Evolutionary conservation across 2,329 filamentous ascomycete species (phyloP), one percentile per base, ranked within the genome.

Genomic region (Colletotrichum cuscutae): DNA sequence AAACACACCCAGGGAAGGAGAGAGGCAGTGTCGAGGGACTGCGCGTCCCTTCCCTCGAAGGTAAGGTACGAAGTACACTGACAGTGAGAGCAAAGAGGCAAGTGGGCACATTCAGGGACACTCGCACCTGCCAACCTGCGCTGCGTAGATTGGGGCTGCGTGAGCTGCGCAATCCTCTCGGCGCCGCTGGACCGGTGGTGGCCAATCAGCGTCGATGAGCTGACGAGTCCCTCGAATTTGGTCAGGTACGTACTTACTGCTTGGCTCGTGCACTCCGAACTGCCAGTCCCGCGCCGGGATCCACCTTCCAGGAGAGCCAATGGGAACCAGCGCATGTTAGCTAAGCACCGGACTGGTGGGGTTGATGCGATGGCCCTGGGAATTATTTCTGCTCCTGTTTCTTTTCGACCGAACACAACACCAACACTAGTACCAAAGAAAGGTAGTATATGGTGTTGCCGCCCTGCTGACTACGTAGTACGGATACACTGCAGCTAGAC

Each of bases 131-230:
- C 32, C 32, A 35, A 35, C 32, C 32, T 35, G 32, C 32, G 32
- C 32, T 35, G 32, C 32, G 32, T 35, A 35, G 32, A 35, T 35
- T 35, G 32, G 32, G 32, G 32, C 32, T 35, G 32, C 32, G 32
- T 57, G 64, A 58, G 69, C 52, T 72, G 64, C 69, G 69, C 69
- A 72, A 72, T 68, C 69, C 46, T 66, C 62, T n/a, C 24, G 32
- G 46, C 46, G 46, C 37, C 42, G 35, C 26, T 42, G 35, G 54
- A 24, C 58, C 69, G 37, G 35, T 15, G 6, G 12, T 22, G 63
- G 66, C 77, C 81, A 82, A 82, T 81, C 74, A 78, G 62, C 52
- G 53, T 42, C 62, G 64, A 73, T 57, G 58, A 79, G 81, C 79
- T 82, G 78, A 82, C 81, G 81, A 82, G 80, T 79, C 78, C 77